Conservation (phyloP, 2,329 filamentous ascomycete genomes). For the Fusarium lateritium region DNA sequence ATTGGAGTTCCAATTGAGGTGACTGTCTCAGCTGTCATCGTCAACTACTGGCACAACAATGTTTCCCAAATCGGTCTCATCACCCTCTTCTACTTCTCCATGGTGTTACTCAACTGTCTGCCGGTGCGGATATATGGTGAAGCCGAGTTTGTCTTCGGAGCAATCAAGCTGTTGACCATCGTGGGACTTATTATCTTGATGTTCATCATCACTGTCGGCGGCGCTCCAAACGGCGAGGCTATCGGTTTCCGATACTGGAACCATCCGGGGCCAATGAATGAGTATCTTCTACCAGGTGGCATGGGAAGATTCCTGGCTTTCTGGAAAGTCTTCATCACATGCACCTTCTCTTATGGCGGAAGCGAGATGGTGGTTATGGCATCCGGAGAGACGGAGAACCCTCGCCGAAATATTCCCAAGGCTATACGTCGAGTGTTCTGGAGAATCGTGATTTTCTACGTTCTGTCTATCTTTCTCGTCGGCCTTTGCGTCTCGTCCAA, state of each 20-base stretch:
- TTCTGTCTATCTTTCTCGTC: conserved; percentile 72
- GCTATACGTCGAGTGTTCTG: conserved; percentile 73
- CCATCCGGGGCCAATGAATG: conserved; percentile 61
- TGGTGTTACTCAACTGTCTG: conserved; percentile 31
- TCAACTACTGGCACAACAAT: conserved; percentile 71
- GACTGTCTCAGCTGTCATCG: conserved; percentile 70
- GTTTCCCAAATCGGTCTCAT: conserved; percentile 22
- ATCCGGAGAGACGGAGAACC: conserved; percentile 53
- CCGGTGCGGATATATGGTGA: conserved; percentile 59
- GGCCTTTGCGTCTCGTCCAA: conserved; percentile 76
- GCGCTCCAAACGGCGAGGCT: conserved; percentile 64
- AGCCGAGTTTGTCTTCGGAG: conserved; percentile 74
- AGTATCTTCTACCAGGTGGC: conserved; percentile 63
- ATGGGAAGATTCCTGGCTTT: conserved; percentile 71
- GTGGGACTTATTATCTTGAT: conserved; percentile 68
- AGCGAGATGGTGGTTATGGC: conserved; percentile 75
- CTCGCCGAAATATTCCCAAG: conserved; percentile 55
- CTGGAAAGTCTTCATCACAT: conserved; percentile 70
- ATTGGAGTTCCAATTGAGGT: conserved; percentile 72
- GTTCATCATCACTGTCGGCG: conserved; percentile 65
- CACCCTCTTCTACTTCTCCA: conserved; percentile 27
- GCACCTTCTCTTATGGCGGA: conserved; percentile 74
- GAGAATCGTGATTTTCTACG: conserved; percentile 75
- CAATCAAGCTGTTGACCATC: conserved; percentile 71
- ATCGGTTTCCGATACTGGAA: conserved; percentile 60